Evolutionary conservation across 2,329 filamentous ascomycete species (phyloP), one percentile per base, ranked within the genome.

Genomic region (Teratosphaeria viscida): DNA sequence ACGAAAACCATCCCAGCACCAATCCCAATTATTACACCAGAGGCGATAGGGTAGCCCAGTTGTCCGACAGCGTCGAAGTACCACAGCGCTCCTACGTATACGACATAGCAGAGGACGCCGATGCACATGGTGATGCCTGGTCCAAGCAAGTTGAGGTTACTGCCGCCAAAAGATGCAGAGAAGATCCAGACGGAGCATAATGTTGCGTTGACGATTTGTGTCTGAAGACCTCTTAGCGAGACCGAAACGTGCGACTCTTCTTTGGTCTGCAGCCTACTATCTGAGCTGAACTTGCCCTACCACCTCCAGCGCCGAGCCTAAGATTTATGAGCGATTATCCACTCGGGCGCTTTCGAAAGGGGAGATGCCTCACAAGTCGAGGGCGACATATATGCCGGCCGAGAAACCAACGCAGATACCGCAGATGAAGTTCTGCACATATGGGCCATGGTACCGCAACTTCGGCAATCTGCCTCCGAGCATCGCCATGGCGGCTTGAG

Each of bases 1-100:
- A 72, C 65, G 60, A 71, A 73, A 11, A 73, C 63, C 47, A 71
- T 61, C 11, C 70, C 68, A 1, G 70, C 67, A 8, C 63, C 65
- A 29, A 72, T 65, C n/a, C 71, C 71, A 34, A 72, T 69, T n/a
- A 53, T 63, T 3, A 67, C 62, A 6, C 68, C 65, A 1, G 66
- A 63, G 14, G 64, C 64, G 26, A 67, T 63, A 2, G 69, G 69
- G 57, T 63, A 70, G 23, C 61, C 66, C 5, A 60, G 37, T 29
- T 67, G 60, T 5, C 68, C 69, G 3, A 63, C 61, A 10, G 63
- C 57, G 32, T 70, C 68, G 55, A 68, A 70, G 52, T 70, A 70
- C 69, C 68, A 71, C 6, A 71, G 60, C 2, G 63, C 61, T 4
- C 68, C 68, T 12, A 71, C 65, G 52, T 71, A 71, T 16, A 71